These are phyloP conservation scores for Epipyxis sp. DNA, from an alignment of 108 stramenopile genomes.

Conservation along the genomic window DNA sequence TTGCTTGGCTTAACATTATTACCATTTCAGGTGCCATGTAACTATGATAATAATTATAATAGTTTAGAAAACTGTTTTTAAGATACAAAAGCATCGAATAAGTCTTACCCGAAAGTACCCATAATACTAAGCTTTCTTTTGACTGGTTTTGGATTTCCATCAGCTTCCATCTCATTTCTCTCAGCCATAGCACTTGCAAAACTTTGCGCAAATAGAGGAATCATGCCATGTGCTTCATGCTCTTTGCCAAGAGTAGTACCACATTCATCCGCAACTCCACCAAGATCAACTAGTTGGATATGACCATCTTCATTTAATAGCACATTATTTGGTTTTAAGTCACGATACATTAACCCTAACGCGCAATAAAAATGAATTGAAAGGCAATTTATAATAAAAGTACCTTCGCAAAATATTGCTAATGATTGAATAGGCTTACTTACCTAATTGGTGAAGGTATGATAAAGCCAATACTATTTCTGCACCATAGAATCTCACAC, in stretches of 20 bases:
- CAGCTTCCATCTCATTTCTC: constrained; percentile 12
- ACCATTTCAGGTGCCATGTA: constrained; percentile 61
- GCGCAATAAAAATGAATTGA: too few species aligned
- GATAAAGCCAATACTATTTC: constrained; percentile 56
- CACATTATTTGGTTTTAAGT: constrained; percentile 60
- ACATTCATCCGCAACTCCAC: constrained; percentile 32
- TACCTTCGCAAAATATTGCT: too few species aligned
- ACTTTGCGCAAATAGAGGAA: constrained; percentile 30
- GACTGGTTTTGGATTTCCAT: background rate
- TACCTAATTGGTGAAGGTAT: constrained; percentile 56
- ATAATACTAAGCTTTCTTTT: constrained; percentile 17
- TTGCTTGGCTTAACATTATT: constrained; percentile 19
- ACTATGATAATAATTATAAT: too few species aligned
- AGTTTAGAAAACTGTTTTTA: too few species aligned
- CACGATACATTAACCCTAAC: constrained; percentile 63
- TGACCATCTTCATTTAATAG: constrained; percentile 57
- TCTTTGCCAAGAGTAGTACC: constrained; percentile 25
- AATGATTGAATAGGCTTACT: too few species aligned
- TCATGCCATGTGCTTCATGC: background rate
- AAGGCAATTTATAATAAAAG: too few species aligned
- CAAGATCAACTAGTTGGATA: constrained; percentile 62
- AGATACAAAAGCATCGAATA: too few species aligned
- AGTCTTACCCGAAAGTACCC: constrained; percentile 35
- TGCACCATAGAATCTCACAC: constrained; percentile 52
- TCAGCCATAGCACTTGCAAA: constrained; percentile 24